These are phyloP conservation scores for Ogataea polymorpha DNA, from an alignment of 805 yeast genomes.

Conservation along the genomic window DNA sequence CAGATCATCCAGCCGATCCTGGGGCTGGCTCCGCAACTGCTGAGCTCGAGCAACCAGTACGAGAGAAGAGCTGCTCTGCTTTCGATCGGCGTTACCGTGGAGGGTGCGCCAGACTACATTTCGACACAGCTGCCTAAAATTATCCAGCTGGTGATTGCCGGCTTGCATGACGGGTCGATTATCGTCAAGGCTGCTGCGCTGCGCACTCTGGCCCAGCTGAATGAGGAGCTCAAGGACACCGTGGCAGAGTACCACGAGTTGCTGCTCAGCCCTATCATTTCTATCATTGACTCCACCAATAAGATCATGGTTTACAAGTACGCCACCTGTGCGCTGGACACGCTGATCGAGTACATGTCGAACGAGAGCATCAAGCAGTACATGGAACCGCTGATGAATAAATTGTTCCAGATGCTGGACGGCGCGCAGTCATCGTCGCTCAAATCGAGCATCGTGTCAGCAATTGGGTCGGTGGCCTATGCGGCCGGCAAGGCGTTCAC, in stretches of 20 bases:
- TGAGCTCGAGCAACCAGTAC: slow-evolving; percentile 61
- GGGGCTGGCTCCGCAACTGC: slow-evolving; percentile 55
- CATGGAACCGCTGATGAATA: slow-evolving; percentile 86
- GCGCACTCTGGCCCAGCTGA: slow-evolving; percentile 72
- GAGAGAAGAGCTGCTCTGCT: slow-evolving; percentile 87
- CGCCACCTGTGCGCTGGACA: slow-evolving; percentile 89
- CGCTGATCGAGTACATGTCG: slow-evolving; percentile 86
- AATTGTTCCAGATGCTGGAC: slow-evolving; percentile 79
- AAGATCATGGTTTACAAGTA: slow-evolving; percentile 81
- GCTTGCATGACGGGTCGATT: slow-evolving; percentile 71
- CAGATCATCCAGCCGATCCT: slow-evolving; percentile 84
- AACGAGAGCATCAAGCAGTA: slow-evolving; percentile 78
- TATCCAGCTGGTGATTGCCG: slow-evolving; percentile 67
- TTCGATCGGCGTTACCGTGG: slow-evolving; percentile 76
- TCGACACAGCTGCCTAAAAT: slow-evolving; percentile 71
- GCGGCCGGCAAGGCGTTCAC: slow-evolving; percentile 86
- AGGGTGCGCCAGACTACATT: slow-evolving; percentile 93
- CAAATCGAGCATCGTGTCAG: slow-evolving; percentile 82
- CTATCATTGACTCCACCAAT: slow-evolving; percentile 81
- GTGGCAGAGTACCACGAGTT: slow-evolving; percentile 81
- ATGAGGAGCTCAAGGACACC: slow-evolving; percentile 79
- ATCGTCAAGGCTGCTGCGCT: slow-evolving; percentile 84
- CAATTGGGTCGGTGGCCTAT: slow-evolving; percentile 95
- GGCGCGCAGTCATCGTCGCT: slow-evolving; percentile 71
- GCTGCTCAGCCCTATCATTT: slow-evolving; percentile 81